Evolutionary conservation across 1,284 basidiomycete species (phyloP).

Genomic region (Fomitopsis palustris): DNA sequence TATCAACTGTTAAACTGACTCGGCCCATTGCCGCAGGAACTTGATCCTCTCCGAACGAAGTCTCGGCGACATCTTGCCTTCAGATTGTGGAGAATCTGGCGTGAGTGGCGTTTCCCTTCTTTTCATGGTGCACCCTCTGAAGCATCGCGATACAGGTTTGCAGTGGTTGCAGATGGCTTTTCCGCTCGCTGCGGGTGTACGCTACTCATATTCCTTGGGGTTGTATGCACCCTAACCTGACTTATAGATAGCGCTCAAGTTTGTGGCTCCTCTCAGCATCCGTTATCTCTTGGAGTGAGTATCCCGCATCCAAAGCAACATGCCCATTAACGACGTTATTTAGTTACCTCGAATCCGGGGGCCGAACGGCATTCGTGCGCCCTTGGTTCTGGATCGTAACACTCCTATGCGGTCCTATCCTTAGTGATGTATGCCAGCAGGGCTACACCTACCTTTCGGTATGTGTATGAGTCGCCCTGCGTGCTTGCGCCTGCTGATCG

Average conservation of each 20-base stretch:
- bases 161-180: constrained; percentile 8
- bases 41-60: constrained; percentile 14
- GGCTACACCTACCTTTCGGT: constrained; percentile 22
- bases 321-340: neutral
- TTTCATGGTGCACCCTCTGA: neutral
- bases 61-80: constrained; percentile 17
- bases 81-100: constrained; percentile 16
- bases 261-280: constrained; percentile 37
- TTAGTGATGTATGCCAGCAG: constrained; percentile 31
- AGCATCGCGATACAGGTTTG: neutral
- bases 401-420: constrained; percentile 51
- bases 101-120: constrained; percentile 1
- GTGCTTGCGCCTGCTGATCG: neutral
- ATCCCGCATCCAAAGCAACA: neutral
- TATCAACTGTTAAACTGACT: neutral
- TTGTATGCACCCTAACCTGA: neutral
- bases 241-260: constrained; percentile 14
- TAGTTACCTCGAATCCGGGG: constrained; percentile 36
- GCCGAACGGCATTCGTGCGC: constrained; percentile 28
- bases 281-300: constrained; percentile 31
- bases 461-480: neutral
- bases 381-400: constrained; percentile 55
- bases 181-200: constrained; percentile 7
- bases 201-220: neutral
- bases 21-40: constrained; percentile 23